These are phyloP conservation scores for Perkinsus marinus DNA, from an alignment of 169 alveolate genomes.

Conservation along the genomic window DNA sequence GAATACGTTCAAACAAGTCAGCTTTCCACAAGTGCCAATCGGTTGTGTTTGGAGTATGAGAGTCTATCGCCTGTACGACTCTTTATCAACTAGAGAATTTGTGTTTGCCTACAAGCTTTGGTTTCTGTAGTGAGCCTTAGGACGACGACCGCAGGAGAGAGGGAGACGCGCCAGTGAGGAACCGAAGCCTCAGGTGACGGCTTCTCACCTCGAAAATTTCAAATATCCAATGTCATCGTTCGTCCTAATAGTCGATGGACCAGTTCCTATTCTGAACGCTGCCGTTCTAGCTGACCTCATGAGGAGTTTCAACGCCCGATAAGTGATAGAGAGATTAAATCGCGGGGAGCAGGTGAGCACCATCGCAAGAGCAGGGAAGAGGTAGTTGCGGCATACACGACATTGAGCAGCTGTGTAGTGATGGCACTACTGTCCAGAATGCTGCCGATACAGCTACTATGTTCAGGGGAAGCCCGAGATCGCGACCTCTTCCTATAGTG, in stretches of 20 bases:
- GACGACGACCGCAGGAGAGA: too few relatives aligned
- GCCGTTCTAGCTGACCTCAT: neutral
- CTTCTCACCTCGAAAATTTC: neutral
- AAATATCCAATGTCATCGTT: neutral
- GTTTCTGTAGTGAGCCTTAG: too few relatives aligned
- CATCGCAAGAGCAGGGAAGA: too few relatives aligned
- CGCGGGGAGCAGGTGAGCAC: neutral
- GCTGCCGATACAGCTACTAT: too few relatives aligned
- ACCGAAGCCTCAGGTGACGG: neutral
- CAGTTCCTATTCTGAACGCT: neutral
- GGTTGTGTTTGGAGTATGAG: too few relatives aligned
- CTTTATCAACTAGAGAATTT: too few relatives aligned
- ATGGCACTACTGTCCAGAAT: too few relatives aligned
- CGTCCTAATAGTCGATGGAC: neutral
- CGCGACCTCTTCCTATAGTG: neutral
- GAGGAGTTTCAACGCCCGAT: neutral
- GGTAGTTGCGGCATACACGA: neutral
- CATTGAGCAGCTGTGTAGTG: neutral
- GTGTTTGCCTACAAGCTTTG: too few relatives aligned
- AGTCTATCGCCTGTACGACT: too few relatives aligned
- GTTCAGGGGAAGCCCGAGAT: neutral
- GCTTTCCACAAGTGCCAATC: too few relatives aligned
- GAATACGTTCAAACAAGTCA: too few relatives aligned
- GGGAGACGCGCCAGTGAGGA: neutral
- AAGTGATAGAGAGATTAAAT: neutral